These are phyloP conservation scores for Erodium texanum DNA, from an alignment of 441 rosid genomes.

Conservation along the genomic window DNA sequence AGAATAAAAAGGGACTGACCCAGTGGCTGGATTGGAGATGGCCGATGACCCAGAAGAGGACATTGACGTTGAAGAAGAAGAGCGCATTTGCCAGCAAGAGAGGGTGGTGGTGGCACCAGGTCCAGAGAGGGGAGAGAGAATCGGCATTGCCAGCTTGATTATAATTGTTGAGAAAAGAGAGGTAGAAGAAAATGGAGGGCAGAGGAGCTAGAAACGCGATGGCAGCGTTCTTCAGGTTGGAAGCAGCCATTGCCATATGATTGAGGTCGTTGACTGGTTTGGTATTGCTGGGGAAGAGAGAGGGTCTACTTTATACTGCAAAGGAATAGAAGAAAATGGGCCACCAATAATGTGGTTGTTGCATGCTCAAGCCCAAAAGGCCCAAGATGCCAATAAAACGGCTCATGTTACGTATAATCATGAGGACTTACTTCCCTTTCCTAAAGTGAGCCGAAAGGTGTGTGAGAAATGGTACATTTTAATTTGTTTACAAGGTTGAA, in stretches of 20 bases:
- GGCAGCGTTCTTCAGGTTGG: slow-evolving; percentile 33
- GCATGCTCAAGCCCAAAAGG: neutral
- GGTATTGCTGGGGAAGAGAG: neutral
- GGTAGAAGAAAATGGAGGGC: slow-evolving; percentile 63
- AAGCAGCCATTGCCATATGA: neutral
- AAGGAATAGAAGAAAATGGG: neutral
- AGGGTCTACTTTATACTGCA: too few species aligned
- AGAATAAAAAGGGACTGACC: slow-evolving; percentile 29
- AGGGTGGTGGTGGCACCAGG: neutral
- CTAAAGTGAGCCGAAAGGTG: neutral
- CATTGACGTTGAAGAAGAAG: slow-evolving; percentile 86
- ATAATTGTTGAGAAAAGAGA: slow-evolving; percentile 37
- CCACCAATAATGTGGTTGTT: neutral
- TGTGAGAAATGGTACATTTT: too few species aligned
- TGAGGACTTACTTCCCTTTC: too few species aligned
- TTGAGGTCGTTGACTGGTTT: too few species aligned
- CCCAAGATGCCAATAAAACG: neutral
- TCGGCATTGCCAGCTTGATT: neutral
- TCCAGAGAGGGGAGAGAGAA: slow-evolving; percentile 18
- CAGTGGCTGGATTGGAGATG: slow-evolving; percentile 73
- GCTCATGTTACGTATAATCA: too few species aligned
- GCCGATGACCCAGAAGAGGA: slow-evolving; percentile 81
- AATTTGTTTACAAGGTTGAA: too few species aligned
- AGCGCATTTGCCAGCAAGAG: slow-evolving; percentile 50
- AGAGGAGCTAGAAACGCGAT: slow-evolving; percentile 45